These are phyloP conservation scores for Penicillium fimorum DNA, from an alignment of 495 filamentous ascomycete genomes.

Conservation along the genomic window DNA sequence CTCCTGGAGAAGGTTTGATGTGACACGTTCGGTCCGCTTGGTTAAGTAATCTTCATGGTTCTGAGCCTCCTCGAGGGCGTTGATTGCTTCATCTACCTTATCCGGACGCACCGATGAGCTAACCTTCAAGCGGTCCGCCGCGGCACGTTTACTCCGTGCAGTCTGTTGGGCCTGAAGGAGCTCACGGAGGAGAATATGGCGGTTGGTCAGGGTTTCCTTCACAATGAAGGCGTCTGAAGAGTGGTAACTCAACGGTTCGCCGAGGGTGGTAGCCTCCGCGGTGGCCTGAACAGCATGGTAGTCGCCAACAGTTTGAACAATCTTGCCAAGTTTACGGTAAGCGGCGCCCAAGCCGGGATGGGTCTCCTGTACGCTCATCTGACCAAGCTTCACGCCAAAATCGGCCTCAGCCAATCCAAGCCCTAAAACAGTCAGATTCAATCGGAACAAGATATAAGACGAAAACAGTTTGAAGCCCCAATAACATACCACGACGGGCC, in stretches of 20 bases:
- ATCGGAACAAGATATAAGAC: neutral
- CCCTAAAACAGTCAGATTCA: constrained; percentile 49
- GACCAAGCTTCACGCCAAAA: constrained; percentile 82
- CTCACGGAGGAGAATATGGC: constrained; percentile 96
- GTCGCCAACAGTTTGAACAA: constrained; percentile 89
- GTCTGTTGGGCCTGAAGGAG: constrained; percentile 81
- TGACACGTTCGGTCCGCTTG: constrained; percentile 82
- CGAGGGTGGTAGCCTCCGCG: constrained; percentile 90
- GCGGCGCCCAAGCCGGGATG: constrained; percentile 84
- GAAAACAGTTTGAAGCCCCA: neutral
- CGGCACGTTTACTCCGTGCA: constrained; percentile 73
- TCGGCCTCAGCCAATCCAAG: constrained; percentile 91
- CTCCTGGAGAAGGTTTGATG: constrained; percentile 82
- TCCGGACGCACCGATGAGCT: constrained; percentile 80
- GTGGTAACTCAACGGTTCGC: constrained; percentile 92
- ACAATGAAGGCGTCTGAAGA: constrained; percentile 96
- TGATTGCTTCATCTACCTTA: constrained; percentile 95
- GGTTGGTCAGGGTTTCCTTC: constrained; percentile 97
- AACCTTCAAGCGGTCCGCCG: constrained; percentile 84
- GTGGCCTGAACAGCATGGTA: constrained; percentile 97
- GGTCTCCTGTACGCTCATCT: constrained; percentile 83
- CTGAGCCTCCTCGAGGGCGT: constrained; percentile 80
- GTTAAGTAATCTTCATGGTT: constrained; percentile 73
- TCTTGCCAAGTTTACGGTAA: constrained; percentile 91
- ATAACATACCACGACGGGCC: constrained; percentile 72